A percentile compares a stretch with the other conserved stretches of the same genome.
phyloP scores from a whole-genome alignment of 2,329 filamentous ascomycete species.

The Xylaria sp. region DNA sequence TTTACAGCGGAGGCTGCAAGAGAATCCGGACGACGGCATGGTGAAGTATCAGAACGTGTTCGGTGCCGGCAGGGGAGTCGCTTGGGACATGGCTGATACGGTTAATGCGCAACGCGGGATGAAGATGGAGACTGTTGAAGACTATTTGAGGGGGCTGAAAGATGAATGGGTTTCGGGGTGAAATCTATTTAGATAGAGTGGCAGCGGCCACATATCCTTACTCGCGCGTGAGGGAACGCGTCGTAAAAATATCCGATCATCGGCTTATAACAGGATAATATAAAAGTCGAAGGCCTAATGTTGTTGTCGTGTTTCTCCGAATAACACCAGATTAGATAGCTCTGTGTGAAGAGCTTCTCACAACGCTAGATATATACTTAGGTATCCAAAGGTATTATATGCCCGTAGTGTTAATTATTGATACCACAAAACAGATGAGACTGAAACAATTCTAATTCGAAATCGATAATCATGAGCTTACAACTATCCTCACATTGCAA shows the following conservation, averaged over 20 bases:
- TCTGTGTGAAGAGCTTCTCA: not conserved
- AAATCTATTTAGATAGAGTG: not conserved
- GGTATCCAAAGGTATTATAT: too few species aligned
- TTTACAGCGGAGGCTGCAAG: slow-evolving; percentile 54
- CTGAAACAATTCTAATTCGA: too few species aligned
- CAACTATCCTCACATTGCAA: not conserved
- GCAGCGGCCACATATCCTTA: not conserved
- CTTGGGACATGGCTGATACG: slow-evolving; percentile 61
- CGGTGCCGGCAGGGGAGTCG: slow-evolving; percentile 61
- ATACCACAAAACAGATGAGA: too few species aligned
- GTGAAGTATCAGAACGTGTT: slow-evolving; percentile 67
- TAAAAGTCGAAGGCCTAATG: not conserved
- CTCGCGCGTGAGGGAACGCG: not conserved
- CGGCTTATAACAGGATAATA: not conserved
- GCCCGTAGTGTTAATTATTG: too few species aligned
- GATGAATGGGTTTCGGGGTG: not conserved
- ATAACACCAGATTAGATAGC: not conserved
- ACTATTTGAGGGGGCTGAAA: slow-evolving; percentile 48
- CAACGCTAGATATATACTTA: not conserved
- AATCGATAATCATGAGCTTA: too few species aligned
- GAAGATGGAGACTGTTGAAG: slow-evolving; percentile 53
- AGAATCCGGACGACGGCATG: slow-evolving; percentile 59
- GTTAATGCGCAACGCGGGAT: slow-evolving; percentile 60
- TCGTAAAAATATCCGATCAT: not conserved
- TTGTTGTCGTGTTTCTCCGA: not conserved